Evolutionary conservation across 345 rosid genomes (phyloP).

Genomic region (Eucalyptus rudis): DNA sequence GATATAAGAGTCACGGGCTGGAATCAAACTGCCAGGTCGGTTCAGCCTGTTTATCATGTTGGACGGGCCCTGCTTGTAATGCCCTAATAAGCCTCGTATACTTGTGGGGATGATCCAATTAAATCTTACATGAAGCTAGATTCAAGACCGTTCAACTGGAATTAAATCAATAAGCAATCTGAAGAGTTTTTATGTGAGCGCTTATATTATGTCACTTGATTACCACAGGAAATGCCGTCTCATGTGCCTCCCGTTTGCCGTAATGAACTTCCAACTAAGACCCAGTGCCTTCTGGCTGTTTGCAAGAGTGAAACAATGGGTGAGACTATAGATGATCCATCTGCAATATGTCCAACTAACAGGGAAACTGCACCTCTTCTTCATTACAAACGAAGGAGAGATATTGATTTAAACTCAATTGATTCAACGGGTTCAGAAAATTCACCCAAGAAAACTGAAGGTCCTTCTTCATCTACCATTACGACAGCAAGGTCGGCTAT

Average conservation of each 20-base stretch:
- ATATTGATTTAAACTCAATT: slow-evolving; percentile 26
- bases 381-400: slow-evolving; percentile 68
- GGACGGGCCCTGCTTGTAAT: neutral
- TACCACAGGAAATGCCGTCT: neutral
- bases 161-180: neutral
- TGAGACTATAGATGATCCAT: slow-evolving; percentile 1
- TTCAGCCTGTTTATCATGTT: neutral
- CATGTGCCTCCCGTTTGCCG: neutral
- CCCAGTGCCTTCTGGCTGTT: slow-evolving; percentile 3
- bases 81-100: neutral
- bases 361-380: slow-evolving; percentile 51
- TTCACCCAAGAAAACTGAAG: slow-evolving; percentile 47
- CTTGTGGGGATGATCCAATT: neutral
- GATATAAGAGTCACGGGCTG: neutral
- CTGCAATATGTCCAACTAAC: slow-evolving; percentile 22
- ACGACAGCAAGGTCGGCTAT: slow-evolving; percentile 21
- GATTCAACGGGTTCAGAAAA: slow-evolving; percentile 34
- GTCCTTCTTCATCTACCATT: slow-evolving; percentile 60
- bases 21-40: neutral
- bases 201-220: neutral
- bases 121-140: neutral
- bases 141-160: neutral
- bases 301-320: slow-evolving; percentile 41
- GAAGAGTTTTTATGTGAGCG: neutral
- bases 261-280: slow-evolving; percentile 22